These are phyloP conservation scores for Scheffersomyces coipomensis DNA, from an alignment of 805 yeast genomes.

Conservation along the genomic window DNA sequence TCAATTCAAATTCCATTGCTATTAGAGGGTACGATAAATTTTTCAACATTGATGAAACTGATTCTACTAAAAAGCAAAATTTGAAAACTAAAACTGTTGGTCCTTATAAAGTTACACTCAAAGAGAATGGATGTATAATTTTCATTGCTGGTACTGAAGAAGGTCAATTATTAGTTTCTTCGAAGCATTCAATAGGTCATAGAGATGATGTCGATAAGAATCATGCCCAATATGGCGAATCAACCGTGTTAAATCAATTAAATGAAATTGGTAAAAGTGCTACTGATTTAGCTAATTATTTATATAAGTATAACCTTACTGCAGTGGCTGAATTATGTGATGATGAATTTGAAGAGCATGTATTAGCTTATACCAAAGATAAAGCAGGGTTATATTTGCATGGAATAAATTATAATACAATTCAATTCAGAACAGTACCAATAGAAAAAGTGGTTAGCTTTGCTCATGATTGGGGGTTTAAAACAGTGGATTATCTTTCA, in stretches of 20 bases:
- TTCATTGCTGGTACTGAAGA: conserved; percentile 74
- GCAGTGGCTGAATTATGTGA: conserved; percentile 94
- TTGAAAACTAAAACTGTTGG: conserved; percentile 55
- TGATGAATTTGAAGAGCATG: conserved; percentile 91
- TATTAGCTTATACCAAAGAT: conserved; percentile 65
- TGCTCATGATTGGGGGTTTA: conserved; percentile 71
- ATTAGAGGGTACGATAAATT: conserved; percentile 94
- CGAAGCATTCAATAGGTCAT: conserved; percentile 85
- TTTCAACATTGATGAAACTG: conserved; percentile 74
- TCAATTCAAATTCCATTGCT: conserved; percentile 47
- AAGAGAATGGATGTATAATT: conserved; percentile 93
- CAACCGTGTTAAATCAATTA: conserved; percentile 56
- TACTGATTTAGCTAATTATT: conserved; percentile 51
- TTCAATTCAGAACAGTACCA: conserved; percentile 62
- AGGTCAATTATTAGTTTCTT: conserved; percentile 81
- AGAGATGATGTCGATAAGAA: conserved; percentile 51
- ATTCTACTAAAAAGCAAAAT: conserved; percentile 47
- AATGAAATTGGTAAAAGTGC: conserved; percentile 32
- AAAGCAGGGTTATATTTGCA: conserved; percentile 84
- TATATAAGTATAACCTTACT: conserved; percentile 58
- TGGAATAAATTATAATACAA: conserved; percentile 74
- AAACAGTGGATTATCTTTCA: conserved; percentile 47
- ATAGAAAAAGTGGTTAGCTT: conserved; percentile 59
- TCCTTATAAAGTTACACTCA: conserved; percentile 77
- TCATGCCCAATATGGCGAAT: conserved; percentile 76